These are phyloP conservation scores for Kodamaea suecica DNA, from an alignment of 1,139 yeast genomes.

Conservation along the genomic window DNA sequence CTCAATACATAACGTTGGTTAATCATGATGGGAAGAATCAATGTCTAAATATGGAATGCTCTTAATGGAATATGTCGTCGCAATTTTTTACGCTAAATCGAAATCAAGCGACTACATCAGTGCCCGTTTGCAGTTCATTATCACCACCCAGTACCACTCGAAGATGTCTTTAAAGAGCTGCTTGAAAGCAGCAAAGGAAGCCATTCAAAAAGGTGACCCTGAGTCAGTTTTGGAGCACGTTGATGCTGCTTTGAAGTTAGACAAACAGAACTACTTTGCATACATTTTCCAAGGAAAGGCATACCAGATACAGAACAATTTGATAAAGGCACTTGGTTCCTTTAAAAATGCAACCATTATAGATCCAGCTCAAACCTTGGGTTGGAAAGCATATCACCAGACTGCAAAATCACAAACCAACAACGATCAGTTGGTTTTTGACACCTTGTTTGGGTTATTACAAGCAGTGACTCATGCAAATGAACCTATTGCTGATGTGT, in stretches of 20 bases:
- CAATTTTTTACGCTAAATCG: no score
- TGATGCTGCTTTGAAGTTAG: constrained; percentile 51
- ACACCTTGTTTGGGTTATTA: constrained; percentile 30
- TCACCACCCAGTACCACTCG: no score
- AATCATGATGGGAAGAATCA: no score
- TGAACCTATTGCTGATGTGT: constrained; percentile 42
- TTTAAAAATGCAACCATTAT: constrained; percentile 56
- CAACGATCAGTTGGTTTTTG: constrained; percentile 48
- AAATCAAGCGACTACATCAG: no score
- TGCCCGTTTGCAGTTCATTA: no score
- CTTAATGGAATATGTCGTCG: no score
- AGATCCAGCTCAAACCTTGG: constrained; percentile 55
- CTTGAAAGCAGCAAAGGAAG: constrained; percentile 58
- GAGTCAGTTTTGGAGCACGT: constrained; percentile 55
- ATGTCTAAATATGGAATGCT: no score
- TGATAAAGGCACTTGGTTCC: constrained; percentile 43
- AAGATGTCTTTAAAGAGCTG: constrained; percentile 29
- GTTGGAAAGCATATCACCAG: constrained; percentile 77
- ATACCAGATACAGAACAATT: constrained; percentile 40
- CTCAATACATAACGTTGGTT: no score
- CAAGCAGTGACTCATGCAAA: constrained; percentile 29
- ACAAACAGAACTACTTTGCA: constrained; percentile 62
- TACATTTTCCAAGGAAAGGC: constrained; percentile 63
- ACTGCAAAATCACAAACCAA: constrained; percentile 24
- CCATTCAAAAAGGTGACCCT: constrained; percentile 55